Conservation (phyloP, 2,329 filamentous ascomycete genomes). For the Thyridium curvatum region DNA sequence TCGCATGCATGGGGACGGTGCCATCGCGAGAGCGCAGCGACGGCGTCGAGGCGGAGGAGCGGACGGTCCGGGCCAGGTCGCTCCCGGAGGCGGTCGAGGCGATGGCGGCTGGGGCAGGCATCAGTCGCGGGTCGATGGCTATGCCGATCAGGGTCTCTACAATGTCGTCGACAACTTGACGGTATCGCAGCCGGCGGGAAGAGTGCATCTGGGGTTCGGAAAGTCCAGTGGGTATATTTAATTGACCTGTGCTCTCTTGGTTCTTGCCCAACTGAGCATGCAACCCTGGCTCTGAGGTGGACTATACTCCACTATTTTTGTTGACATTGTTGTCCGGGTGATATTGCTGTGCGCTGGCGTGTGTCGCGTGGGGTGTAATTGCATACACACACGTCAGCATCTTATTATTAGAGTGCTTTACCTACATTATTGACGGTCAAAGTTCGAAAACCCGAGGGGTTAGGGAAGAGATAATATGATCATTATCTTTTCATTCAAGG, state of each 20-base stretch:
- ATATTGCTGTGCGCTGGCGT: neutral
- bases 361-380: no score
- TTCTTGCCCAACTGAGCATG: neutral
- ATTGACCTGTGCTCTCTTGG: neutral
- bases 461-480: no score
- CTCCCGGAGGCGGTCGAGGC: conserved; percentile 10
- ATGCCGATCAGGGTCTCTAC: conserved; percentile 28
- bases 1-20: conserved; percentile 49
- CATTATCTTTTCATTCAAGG: no score
- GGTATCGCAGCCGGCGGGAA: conserved; percentile 15
- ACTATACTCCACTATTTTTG: neutral
- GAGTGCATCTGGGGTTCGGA: conserved; percentile 14
- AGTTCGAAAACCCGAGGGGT: no score
- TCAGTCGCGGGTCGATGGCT: conserved; percentile 33
- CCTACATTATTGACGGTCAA: no score
- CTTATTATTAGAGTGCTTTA: no score
- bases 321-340: conserved; percentile 1
- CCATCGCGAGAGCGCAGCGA: conserved; percentile 69
- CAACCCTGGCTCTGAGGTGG: no score
- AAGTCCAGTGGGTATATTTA: neutral
- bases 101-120: conserved; percentile 32
- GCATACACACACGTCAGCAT: no score
- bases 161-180: conserved; percentile 16
- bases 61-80: conserved; percentile 26
- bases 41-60: conserved; percentile 71